phyloP scores from a whole-genome alignment of 169 alveolate genomes.

The Theileria sp. region DNA sequence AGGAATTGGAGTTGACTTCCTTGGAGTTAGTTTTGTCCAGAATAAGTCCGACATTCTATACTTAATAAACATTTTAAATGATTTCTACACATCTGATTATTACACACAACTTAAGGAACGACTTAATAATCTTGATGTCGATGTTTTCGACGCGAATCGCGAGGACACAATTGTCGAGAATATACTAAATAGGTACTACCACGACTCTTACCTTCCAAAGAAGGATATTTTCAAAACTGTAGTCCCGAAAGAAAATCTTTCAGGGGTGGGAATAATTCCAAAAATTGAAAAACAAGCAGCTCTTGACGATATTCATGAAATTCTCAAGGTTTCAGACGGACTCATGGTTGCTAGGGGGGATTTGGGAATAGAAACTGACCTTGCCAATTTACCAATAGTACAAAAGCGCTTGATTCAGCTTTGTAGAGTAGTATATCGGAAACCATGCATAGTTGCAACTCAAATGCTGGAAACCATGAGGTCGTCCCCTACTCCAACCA shows the following conservation, averaged over 20 bases:
- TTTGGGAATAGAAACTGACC: constrained; percentile 95
- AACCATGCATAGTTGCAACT: constrained; percentile 95
- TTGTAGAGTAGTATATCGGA: constrained; percentile 81
- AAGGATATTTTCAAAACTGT: constrained; percentile 37
- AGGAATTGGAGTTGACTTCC: constrained; percentile 70
- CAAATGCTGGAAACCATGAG: constrained; percentile 97
- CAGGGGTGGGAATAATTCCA: constrained; percentile 81
- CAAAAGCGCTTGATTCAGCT: constrained; percentile 85
- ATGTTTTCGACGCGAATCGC: constrained; percentile 14
- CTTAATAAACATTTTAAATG: constrained; percentile 68
- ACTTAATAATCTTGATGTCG: constrained; percentile 17
- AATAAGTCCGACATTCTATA: constrained; percentile 69
- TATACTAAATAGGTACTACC: constrained; percentile 52
- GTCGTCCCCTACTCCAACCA: constrained; percentile 91
- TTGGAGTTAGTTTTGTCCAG: constrained; percentile 78
- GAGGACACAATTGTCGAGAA: constrained; percentile 62
- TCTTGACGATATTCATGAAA: constrained; percentile 87
- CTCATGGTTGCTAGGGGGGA: constrained; percentile 98
- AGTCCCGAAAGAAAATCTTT: constrained; percentile 53
- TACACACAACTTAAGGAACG: constrained; percentile 39
- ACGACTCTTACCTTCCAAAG: constrained; percentile 62
- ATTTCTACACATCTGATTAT: constrained; percentile 61
- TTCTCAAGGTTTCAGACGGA: constrained; percentile 90
- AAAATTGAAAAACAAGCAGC: constrained; percentile 95
- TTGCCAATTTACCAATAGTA: constrained; percentile 87